Base-by-base conservation (phyloP, 2,329 filamentous ascomycete genomes). In the Helicocarpus griseus region DNA sequence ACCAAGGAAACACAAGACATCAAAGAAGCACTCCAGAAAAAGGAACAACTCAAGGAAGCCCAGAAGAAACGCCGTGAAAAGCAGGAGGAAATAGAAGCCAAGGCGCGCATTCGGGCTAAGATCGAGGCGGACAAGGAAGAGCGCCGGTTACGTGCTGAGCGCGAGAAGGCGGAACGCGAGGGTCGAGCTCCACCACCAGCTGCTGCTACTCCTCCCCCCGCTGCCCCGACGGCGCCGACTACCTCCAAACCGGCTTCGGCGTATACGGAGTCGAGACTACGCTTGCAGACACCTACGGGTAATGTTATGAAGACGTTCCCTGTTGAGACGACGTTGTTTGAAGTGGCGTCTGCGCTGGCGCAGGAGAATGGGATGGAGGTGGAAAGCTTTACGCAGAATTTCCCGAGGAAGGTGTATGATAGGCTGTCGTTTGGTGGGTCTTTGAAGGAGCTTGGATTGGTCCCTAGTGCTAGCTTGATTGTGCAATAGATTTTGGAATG, bases 91-190 rank as follows among this genome's bases (percentile, higher is more conserved):
- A 69, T 85, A 7, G 88, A 89, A 40, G 91, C 89, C 9, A 93
- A 91, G 76, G 87, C 85, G 69, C 82, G 87, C 33, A 91, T 96
- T 67, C 85, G 89, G 71, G 90, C 89, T 52, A 90, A 90, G 77
- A 95, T 98, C 57, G 90, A 93, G 60, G 90, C 87, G 13, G 90
- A 97, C 73, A 96, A 94, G 75, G 86, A 88, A 60, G 89, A 91
- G 62, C 83, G 93, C 50, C 83, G 87, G 57, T 78, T 85, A 57
- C 95, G 93, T 67, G 85, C 88, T 2, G 93, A 95, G 63, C 77
- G 82, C 52, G 87, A 89, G 60, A 95, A 91, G 72, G 90, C 90
- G 0, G 81, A 82, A 51, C 80, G 91, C n/a, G 87, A 89, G 59
- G 90, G 91, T n/a, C 76, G 80, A 0, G 69, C 74, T 1, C 64